Conservation (phyloP, 2,329 filamentous ascomycete species). For the Colletotrichum sidae region DNA sequence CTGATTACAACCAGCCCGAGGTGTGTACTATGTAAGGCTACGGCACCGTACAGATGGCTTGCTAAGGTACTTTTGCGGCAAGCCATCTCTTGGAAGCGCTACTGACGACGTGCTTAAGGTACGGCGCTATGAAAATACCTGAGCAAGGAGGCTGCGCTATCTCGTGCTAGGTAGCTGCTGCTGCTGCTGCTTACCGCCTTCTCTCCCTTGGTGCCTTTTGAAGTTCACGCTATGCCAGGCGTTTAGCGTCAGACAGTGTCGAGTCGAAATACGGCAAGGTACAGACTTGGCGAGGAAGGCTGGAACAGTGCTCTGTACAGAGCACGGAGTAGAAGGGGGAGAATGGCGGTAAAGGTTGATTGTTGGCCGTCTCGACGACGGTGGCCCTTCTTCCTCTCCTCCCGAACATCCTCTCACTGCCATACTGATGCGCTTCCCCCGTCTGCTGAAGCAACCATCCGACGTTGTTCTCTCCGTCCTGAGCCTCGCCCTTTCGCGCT, state of each 20-base stretch:
- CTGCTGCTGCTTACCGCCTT: constrained; percentile 28
- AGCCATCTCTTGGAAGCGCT: constrained; percentile 7
- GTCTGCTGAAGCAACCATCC: constrained; percentile 2
- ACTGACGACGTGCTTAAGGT: neutral
- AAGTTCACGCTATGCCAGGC: constrained; percentile 16
- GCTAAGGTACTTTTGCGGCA: constrained; percentile 31
- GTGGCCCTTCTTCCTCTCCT: no score
- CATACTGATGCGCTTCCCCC: neutral
- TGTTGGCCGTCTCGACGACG: no score
- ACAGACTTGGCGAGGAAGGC: no score
- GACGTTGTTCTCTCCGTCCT: neutral
- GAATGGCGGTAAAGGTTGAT: no score
- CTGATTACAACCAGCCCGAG: neutral
- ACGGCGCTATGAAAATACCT: neutral
- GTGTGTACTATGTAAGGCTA: neutral
- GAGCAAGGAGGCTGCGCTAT: constrained; percentile 18
- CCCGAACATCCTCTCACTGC: no score
- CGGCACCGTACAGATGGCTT: constrained; percentile 6
- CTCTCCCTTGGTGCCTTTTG: constrained; percentile 5
- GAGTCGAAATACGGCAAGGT: neutral
- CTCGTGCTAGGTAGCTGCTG: constrained; percentile 8
- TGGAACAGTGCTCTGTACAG: no score
- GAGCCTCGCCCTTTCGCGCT: neutral
- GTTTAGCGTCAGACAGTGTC: constrained; percentile 5
- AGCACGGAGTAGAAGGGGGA: no score